These are phyloP conservation scores for Nidularia pulvinata DNA, from an alignment of 768 basidiomycete genomes.

Conservation along the genomic window DNA sequence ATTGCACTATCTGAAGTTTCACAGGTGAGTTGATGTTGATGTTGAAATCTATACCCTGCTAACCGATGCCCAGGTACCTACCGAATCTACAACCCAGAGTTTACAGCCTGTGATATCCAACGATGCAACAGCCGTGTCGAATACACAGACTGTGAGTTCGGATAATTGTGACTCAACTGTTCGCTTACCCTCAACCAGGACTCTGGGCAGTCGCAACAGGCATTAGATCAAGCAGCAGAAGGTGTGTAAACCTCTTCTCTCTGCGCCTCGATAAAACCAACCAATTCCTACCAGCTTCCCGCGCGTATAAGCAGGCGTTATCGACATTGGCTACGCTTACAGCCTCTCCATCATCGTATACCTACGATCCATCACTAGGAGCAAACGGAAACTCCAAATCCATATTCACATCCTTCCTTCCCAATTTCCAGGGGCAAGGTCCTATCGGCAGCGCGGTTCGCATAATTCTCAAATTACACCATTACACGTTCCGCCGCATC, in stretches of 20 bases:
- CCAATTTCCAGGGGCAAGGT: constrained; percentile 75
- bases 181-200: background rate
- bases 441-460: constrained; percentile 72
- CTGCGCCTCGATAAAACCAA: background rate
- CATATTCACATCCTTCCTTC: constrained; percentile 64
- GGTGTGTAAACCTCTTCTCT: constrained; percentile 27
- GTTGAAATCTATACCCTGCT: background rate
- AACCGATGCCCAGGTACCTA: background rate
- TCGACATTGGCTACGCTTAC: constrained; percentile 65
- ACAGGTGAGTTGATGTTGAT: no score
- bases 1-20: no score
- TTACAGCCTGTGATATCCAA: background rate
- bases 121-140: background rate
- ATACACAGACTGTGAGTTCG: background rate
- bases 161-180: no score
- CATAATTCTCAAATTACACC: constrained; percentile 64
- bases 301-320: constrained; percentile 78
- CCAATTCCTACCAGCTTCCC: constrained; percentile 43
- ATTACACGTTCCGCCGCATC: constrained; percentile 49
- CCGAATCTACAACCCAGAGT: background rate
- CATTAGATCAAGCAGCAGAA: constrained; percentile 47
- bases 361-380: constrained; percentile 51
- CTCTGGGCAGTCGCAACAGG: constrained; percentile 19
- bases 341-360: constrained; percentile 54
- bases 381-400: constrained; percentile 43